Conservation (phyloP, 2,329 filamentous ascomycete species). For the Fusarium heterosporum region DNA sequence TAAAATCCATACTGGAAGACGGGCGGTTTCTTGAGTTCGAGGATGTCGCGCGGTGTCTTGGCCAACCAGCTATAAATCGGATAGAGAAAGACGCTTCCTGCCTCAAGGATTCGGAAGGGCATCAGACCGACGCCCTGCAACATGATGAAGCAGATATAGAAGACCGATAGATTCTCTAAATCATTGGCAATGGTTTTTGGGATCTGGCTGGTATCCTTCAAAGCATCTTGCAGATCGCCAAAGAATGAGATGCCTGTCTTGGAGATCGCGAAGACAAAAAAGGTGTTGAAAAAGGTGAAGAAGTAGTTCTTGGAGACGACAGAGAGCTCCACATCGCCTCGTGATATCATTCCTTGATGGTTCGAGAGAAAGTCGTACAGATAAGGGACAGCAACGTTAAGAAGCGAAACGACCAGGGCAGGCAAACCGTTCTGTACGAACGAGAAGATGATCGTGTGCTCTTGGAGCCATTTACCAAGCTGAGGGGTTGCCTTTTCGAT, state of each 20-base stretch:
- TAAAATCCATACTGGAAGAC: slow-evolving; percentile 97
- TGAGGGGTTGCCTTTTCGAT: slow-evolving; percentile 78
- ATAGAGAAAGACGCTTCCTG: slow-evolving; percentile 86
- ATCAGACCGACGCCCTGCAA: slow-evolving; percentile 94
- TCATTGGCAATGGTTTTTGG: slow-evolving; percentile 80
- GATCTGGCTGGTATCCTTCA: slow-evolving; percentile 83
- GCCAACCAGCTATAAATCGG: slow-evolving; percentile 82
- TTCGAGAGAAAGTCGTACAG: slow-evolving; percentile 94
- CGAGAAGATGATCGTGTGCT: slow-evolving; percentile 77
- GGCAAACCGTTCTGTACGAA: slow-evolving; percentile 90
- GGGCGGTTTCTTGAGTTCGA: slow-evolving; percentile 83
- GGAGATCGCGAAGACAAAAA: slow-evolving; percentile 91
- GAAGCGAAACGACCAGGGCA: slow-evolving; percentile 83
- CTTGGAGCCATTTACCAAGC: slow-evolving; percentile 74
- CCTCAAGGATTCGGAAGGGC: slow-evolving; percentile 89
- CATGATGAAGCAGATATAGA: slow-evolving; percentile 95
- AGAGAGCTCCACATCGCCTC: slow-evolving; percentile 93
- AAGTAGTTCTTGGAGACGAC: slow-evolving; percentile 99
- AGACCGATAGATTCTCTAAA: slow-evolving; percentile 78
- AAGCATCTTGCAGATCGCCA: too few relatives aligned
- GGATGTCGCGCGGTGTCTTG: slow-evolving; percentile 89
- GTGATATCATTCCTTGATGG: slow-evolving; percentile 93
- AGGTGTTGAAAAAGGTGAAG: slow-evolving; percentile 99
- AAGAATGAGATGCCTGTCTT: too few relatives aligned
- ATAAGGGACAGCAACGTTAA: slow-evolving; percentile 92